These are phyloP conservation scores for Kwoniella shivajii DNA, from an alignment of 1,284 basidiomycete species.

Conservation along the genomic window DNA sequence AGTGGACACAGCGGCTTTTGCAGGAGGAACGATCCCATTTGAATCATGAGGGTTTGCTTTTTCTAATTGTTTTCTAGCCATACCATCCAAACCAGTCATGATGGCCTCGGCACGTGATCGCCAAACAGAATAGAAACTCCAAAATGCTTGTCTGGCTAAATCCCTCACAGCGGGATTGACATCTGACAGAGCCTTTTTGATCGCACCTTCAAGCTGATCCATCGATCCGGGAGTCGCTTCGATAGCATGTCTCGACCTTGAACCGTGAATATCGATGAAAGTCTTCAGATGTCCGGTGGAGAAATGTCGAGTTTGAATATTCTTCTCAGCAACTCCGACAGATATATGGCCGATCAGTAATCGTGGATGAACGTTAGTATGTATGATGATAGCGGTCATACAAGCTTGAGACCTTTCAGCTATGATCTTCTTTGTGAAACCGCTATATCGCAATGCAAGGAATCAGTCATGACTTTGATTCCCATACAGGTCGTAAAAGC, in stretches of 20 bases:
- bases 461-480: neutral
- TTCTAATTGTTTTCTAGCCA: slow-evolving; percentile 79
- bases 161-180: slow-evolving; percentile 78
- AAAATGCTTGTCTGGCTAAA: slow-evolving; percentile 72
- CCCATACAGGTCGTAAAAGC: no score
- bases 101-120: slow-evolving; percentile 66
- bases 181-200: slow-evolving; percentile 75
- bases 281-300: slow-evolving; percentile 67
- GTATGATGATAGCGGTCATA: slow-evolving; percentile 67
- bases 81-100: slow-evolving; percentile 68
- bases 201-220: slow-evolving; percentile 69
- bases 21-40: neutral
- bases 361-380: slow-evolving; percentile 73
- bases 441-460: slow-evolving; percentile 50
- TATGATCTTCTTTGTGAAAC: slow-evolving; percentile 92
- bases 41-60: slow-evolving; percentile 65
- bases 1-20: slow-evolving; percentile 4
- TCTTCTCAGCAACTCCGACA: slow-evolving; percentile 80
- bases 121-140: slow-evolving; percentile 79
- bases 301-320: slow-evolving; percentile 72
- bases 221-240: slow-evolving; percentile 64
- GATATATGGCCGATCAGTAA: slow-evolving; percentile 71
- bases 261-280: slow-evolving; percentile 71
- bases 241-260: slow-evolving; percentile 64
- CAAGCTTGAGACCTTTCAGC: slow-evolving; percentile 82